Evolutionary conservation across 1,284 basidiomycete genomes (phyloP).

Genomic region (Leccinum ponderosum): DNA sequence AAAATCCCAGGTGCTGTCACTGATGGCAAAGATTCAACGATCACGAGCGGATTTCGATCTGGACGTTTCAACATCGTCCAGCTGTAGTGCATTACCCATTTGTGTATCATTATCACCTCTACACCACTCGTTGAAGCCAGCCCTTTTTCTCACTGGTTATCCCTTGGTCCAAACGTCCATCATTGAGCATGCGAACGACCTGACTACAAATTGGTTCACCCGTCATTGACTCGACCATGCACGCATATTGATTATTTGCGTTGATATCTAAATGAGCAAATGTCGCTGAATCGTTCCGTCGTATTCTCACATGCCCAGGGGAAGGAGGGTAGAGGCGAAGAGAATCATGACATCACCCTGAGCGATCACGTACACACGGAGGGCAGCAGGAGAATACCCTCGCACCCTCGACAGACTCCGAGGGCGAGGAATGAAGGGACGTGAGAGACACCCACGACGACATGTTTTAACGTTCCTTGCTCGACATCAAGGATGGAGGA

Average conservation of each 20-base stretch:
- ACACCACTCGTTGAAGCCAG: not conserved
- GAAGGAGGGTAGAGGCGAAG: not conserved
- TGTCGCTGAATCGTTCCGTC: not conserved
- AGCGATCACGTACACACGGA: not conserved
- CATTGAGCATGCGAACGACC: not conserved
- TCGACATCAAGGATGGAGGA: not conserved
- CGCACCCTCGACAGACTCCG: not conserved
- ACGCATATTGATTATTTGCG: not conserved
- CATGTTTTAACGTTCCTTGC: not conserved
- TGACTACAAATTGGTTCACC: not conserved
- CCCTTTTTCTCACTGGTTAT: not conserved
- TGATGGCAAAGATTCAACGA: slow-evolving; percentile 32
- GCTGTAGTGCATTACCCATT: slow-evolving; percentile 4
- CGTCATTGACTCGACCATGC: not conserved
- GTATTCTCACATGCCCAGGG: not conserved
- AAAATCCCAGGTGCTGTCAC: slow-evolving; percentile 6
- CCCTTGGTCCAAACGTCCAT: not conserved
- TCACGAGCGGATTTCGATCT: slow-evolving; percentile 22
- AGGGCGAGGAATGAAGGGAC: not conserved
- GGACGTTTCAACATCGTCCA: slow-evolving; percentile 35
- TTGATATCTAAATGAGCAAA: not conserved
- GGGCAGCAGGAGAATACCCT: not conserved
- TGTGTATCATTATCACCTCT: slow-evolving; percentile 8
- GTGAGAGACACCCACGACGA: not conserved
- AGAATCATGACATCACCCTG: not conserved